A percentile compares a stretch with the other conserved stretches of the same genome.
These are phyloP conservation scores for Suillus brevipes DNA, from an alignment of 768 basidiomycete genomes.

Conservation along the genomic window DNA sequence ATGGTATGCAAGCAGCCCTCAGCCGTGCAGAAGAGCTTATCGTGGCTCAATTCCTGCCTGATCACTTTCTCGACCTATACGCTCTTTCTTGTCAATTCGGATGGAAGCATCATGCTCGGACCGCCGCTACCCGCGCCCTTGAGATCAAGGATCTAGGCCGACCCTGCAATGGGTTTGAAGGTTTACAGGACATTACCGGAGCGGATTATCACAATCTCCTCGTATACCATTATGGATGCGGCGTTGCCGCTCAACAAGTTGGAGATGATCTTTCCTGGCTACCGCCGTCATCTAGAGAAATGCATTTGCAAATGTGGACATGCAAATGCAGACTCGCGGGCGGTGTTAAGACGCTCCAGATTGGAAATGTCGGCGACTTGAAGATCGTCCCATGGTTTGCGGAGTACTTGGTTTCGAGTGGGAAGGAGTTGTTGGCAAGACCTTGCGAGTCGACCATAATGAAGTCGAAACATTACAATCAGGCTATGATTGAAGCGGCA, in stretches of 20 bases:
- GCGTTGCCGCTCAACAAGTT: constrained; percentile 14
- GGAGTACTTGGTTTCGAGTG: constrained; percentile 4
- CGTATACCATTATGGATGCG: constrained; percentile 43
- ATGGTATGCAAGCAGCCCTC: constrained; percentile 26
- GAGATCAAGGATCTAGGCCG: constrained; percentile 8
- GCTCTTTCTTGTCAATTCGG: constrained; percentile 28
- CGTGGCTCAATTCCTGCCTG: constrained; percentile 10
- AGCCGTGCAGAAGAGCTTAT: constrained; percentile 16
- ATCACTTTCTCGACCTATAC: constrained; percentile 26
- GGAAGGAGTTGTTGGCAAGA: not conserved
- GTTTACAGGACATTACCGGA: constrained; percentile 43
- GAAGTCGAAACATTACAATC: not conserved
- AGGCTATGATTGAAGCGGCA: not conserved
- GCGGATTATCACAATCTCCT: constrained; percentile 42
- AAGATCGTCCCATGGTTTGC: not conserved
- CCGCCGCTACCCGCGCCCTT: constrained; percentile 26
- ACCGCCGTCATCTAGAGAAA: no score
- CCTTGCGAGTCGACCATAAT: constrained; percentile 8
- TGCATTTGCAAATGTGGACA: no score
- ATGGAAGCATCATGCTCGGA: constrained; percentile 19
- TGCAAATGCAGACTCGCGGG: no score
- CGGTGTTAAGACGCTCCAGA: not conserved
- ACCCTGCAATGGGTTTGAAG: constrained; percentile 27
- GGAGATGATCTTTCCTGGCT: not conserved
- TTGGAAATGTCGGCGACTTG: not conserved